Conservation (phyloP, 1,284 basidiomycete genomes). For the Bondarzewia mesenterica region DNA sequence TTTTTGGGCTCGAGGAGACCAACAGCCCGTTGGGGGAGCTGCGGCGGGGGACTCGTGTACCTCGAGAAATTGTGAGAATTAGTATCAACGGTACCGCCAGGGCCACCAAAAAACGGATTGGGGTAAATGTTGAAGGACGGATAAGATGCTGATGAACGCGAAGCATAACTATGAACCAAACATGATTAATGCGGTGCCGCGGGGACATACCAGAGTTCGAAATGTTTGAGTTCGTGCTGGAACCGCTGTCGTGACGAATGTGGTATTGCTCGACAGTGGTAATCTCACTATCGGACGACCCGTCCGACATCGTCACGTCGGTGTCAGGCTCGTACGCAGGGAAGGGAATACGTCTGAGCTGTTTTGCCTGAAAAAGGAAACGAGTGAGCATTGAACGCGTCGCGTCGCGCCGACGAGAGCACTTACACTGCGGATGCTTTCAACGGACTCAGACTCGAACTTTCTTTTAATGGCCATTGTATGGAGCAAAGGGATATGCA, state of each 20-base stretch:
- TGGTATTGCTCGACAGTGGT: conserved; percentile 45
- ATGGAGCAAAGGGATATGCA: conserved; percentile 3
- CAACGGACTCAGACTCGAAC: conserved; percentile 50
- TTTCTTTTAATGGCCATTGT: conserved; percentile 71
- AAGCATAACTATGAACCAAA: conserved; percentile 16
- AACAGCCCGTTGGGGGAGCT: conserved; percentile 27
- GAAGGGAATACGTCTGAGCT: conserved; percentile 65
- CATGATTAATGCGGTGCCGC: conserved; percentile 18
- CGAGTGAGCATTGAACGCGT: conserved; percentile 15
- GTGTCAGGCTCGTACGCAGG: conserved; percentile 51
- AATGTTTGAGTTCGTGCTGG: conserved; percentile 49
- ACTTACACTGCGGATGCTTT: conserved; percentile 32
- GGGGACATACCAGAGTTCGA: conserved; percentile 30
- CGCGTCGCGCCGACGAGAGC: conserved; percentile 13
- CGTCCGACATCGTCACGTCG: conserved; percentile 63
- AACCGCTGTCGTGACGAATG: conserved; percentile 56
- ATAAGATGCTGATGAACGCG: conserved; percentile 38
- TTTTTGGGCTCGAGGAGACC: conserved; percentile 65
- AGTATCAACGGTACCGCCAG: conserved; percentile 36
- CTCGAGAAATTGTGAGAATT: conserved; percentile 40
- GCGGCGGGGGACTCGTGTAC: conserved; percentile 25
- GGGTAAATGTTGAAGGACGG: conserved; percentile 60
- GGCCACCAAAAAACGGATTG: conserved; percentile 32
- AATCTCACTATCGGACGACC: conserved; percentile 37
- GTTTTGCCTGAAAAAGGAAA: conserved; percentile 36